Evolutionary conservation across 441 rosid genomes (phyloP).

Genomic region (Gossypium davidsonii): DNA sequence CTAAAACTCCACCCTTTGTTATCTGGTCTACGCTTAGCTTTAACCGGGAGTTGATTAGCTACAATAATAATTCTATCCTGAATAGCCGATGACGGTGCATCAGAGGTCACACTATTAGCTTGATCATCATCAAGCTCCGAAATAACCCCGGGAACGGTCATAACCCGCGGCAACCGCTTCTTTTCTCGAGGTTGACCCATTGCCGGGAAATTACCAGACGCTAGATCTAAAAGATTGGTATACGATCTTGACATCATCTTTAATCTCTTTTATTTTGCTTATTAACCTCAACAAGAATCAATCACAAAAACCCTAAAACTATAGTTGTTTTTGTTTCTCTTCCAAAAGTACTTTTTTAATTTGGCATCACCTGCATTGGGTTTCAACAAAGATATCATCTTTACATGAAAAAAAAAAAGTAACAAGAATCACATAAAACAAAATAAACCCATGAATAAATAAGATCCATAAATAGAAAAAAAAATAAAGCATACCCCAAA

Average conservation of each 20-base stretch:
- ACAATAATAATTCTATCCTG: conserved; percentile 68
- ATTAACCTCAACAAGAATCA: conserved; percentile 19
- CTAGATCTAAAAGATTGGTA: conserved; percentile 77
- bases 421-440: conserved; percentile 7
- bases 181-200: conserved; percentile 53
- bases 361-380: conserved; percentile 41
- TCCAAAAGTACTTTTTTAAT: conserved; percentile 8
- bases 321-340: conserved; percentile 5
- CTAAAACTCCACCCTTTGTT: conserved; percentile 77
- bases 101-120: conserved; percentile 60
- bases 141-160: conserved; percentile 70
- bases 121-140: conserved; percentile 79
- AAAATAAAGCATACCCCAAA: background rate
- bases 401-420: background rate
- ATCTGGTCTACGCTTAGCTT: conserved; percentile 74
- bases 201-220: conserved; percentile 68
- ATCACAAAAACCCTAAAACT: conserved; percentile 23
- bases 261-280: conserved; percentile 4
- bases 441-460: conserved; percentile 8
- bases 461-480: conserved; percentile 18
- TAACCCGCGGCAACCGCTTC: conserved; percentile 58
- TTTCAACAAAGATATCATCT: conserved; percentile 20
- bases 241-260: conserved; percentile 73
- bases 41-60: conserved; percentile 65
- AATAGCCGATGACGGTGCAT: conserved; percentile 50